Base-by-base conservation (phyloP, 495 filamentous ascomycete species). In the Terfezia boudieri region DNA sequence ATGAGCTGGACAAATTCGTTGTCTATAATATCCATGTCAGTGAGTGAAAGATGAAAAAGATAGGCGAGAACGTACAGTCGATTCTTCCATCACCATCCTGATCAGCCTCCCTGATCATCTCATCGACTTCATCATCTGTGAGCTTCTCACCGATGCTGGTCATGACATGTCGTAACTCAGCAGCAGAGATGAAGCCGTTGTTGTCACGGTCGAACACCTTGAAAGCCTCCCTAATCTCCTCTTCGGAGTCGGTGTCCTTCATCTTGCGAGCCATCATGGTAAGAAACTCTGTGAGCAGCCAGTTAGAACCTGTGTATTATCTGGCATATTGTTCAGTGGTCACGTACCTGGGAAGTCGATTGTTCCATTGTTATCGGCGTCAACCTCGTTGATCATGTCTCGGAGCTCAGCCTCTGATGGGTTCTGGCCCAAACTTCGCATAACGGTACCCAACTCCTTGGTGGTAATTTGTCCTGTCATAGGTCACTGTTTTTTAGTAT, bases 191-290 rank as follows among this genome's bases (percentile, higher is more conserved):
- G 73, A 94, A 96, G 53, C 90, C 90, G 70, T 96, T 96, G 76
- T 96, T 98, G 68, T 98, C 92, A 63, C 90, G 86, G 66, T 98
- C 90, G 67, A 98, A 98, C 53, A 98, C 90, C 79, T 96, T 79
- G 72, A 85, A 84, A 0, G 81, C 56, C 58, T 63, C 61, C 62
- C 92, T 84, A 66, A 98, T 96, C 70, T 98, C 90, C 74, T 96
- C 92, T 73, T 98, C 92, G 52, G 89, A 95, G 65, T 96, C 90
- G 61, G 92, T 96, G 66, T 96, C 92, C 78, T 96, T 98, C 92
- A 98, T 98, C 75, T 96, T 96, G 64, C 92, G 81, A 53, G 92
- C 90, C 90, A 98, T 98, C 92, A 96, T 98, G 57, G 90, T 96
- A 55, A 96, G 76, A 73, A 98, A 98, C 62, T 98, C 90, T 94